Evolutionary conservation across 352 stramenopile species (phyloP), one percentile per base, ranked within the genome.

Genomic region (Phytophthora macrochlamydospora): DNA sequence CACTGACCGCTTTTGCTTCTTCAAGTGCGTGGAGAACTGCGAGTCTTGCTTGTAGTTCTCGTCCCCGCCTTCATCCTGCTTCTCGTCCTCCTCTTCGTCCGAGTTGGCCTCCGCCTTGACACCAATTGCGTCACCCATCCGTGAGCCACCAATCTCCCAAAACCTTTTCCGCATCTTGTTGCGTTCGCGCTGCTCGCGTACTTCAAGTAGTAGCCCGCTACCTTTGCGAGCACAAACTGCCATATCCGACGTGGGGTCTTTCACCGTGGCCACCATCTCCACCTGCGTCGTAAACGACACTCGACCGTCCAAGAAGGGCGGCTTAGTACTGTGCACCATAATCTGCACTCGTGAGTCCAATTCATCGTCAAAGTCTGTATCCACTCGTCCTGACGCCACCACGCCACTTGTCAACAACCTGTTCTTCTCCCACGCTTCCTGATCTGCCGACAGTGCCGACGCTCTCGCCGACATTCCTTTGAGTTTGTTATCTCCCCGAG

Each of bases 361-460:
- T 67, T 99, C 97, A n/a, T 97, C 91, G 52, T 96, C 96, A 66
- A 97, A 96, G 42, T 96, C 89, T 1, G 91, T 95, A 42, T 81
- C 89, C 29, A 93, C 86, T 0, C 73, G 65, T 2, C 66, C 81
- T 24, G 75, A 80, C 8, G 88, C 86, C 32, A 98, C 88, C 14
- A 98, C 97, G 24, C 98, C 98, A 64, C 85, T 97, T 14, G 93
- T 98, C 24, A 99, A 73, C 32, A 99, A 65, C 13, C 97, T 84
- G 75, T 99, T 99, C 56, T 95, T 98, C 79, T 99, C 98, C 98
- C 98, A 99, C 31, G 96, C 97, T 54, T 99, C 94, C 81, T 99
- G 97, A 82, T 99, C 98, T 32, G 90, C 91, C 55, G 98, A 91
- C 12, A 99, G 73, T 13, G 96, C 96, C 46, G 89, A 98, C 35